Evolutionary conservation across 2,329 filamentous ascomycete species (phyloP).

Genomic region (Aulographum hederae): DNA sequence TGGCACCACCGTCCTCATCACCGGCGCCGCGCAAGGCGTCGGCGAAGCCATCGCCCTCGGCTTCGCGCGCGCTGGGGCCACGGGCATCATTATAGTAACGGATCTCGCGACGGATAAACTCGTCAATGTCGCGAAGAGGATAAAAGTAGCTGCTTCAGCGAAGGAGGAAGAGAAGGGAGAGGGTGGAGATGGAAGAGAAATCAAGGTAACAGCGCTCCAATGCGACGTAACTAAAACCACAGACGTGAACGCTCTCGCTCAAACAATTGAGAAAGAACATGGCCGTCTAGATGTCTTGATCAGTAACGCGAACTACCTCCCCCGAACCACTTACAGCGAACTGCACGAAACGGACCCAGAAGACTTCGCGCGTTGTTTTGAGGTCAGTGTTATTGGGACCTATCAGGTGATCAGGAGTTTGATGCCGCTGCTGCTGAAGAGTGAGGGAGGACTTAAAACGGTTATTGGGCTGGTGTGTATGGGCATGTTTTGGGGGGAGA

Average conservation of each 20-base stretch:
- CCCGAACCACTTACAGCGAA: not conserved
- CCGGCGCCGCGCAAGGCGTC: conserved; percentile 16
- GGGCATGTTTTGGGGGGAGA: not conserved
- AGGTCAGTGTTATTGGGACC: conserved; percentile 4
- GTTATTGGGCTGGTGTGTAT: conserved; percentile 4
- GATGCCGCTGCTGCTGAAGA: conserved; percentile 4
- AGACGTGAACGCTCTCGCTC: conserved; percentile 3
- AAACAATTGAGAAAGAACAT: conserved; percentile 3
- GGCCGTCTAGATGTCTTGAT: conserved; percentile 4
- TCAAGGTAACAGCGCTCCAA: conserved; percentile 3
- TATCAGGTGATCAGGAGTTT: conserved; percentile 4
- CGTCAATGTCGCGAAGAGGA: not conserved
- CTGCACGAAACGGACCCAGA: conserved; percentile 1
- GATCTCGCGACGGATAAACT: conserved; percentile 6
- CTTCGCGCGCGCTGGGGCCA: conserved; percentile 13
- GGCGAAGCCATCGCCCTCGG: conserved; percentile 13
- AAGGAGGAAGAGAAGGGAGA: not conserved
- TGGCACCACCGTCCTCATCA: conserved; percentile 12
- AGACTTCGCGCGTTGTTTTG: conserved; percentile 5
- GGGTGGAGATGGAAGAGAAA: not conserved
- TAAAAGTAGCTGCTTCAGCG: not conserved
- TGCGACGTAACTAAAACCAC: conserved; percentile 3
- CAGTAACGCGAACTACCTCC: conserved; percentile 6
- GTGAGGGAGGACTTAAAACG: conserved; percentile 3
- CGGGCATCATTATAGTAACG: conserved; percentile 11